These are phyloP conservation scores for Cutaneotrichosporon sp. DNA, from an alignment of 1,284 basidiomycete species.

Conservation along the genomic window DNA sequence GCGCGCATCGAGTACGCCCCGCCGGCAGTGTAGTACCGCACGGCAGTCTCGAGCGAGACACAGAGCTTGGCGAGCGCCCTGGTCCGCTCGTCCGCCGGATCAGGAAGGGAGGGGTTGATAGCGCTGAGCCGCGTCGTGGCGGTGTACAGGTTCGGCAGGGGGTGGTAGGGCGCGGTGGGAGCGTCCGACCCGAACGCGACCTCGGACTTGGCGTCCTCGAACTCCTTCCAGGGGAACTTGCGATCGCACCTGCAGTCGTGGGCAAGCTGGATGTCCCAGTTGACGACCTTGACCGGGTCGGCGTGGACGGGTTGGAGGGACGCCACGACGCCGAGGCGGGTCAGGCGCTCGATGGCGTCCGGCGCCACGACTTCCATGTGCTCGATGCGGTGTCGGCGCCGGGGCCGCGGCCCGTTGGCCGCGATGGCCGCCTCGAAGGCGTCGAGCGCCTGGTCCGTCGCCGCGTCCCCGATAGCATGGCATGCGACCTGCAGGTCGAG, in stretches of 20 bases:
- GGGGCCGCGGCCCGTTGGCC: slow-evolving; percentile 17
- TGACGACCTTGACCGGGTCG: slow-evolving; percentile 29
- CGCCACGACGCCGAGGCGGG: slow-evolving; percentile 27
- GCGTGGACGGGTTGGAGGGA: slow-evolving; percentile 38
- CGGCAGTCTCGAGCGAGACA: slow-evolving; percentile 16
- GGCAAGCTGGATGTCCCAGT: slow-evolving; percentile 25
- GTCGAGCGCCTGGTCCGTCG: slow-evolving; percentile 31
- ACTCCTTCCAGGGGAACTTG: slow-evolving; percentile 32
- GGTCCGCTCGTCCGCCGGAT: slow-evolving; percentile 13
- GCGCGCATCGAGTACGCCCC: slow-evolving; percentile 24
- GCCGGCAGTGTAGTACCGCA: slow-evolving; percentile 24
- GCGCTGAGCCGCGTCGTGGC: slow-evolving; percentile 29
- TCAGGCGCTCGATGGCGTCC: slow-evolving; percentile 25
- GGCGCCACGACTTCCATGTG: slow-evolving; percentile 30
- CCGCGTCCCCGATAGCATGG: slow-evolving; percentile 38
- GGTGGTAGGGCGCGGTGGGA: slow-evolving; percentile 29
- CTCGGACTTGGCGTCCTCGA: slow-evolving; percentile 18
- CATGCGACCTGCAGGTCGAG: slow-evolving; percentile 32
- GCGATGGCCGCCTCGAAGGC: slow-evolving; percentile 25
- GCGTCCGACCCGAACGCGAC: slow-evolving; percentile 35
- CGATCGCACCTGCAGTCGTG: slow-evolving; percentile 29
- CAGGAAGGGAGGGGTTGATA: slow-evolving; percentile 21
- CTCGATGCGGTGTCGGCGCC: slow-evolving; percentile 29
- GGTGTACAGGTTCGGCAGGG: slow-evolving; percentile 30
- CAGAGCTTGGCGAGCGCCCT: slow-evolving; percentile 7